These are phyloP conservation scores for Hypomontagnella submonticulosa DNA, from an alignment of 495 filamentous ascomycete species.

Conservation along the genomic window DNA sequence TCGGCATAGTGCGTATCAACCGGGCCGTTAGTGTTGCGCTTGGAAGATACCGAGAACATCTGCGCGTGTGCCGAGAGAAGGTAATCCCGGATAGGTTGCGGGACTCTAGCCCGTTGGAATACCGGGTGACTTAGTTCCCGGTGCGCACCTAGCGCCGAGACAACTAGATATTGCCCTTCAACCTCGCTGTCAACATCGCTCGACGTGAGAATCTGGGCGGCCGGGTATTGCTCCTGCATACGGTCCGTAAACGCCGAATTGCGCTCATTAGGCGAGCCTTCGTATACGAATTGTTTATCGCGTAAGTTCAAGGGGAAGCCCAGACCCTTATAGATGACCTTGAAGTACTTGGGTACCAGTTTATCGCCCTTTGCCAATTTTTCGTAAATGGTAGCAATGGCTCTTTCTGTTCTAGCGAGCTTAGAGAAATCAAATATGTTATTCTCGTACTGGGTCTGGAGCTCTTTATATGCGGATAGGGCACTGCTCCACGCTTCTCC, in stretches of 20 bases:
- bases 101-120: conserved; percentile 86
- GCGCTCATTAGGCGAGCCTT: conserved; percentile 80
- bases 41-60: conserved; percentile 77
- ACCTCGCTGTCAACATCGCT: conserved; percentile 74
- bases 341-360: conserved; percentile 86
- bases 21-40: conserved; percentile 70
- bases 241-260: conserved; percentile 87
- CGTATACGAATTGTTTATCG: conserved; percentile 94
- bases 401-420: conserved; percentile 85
- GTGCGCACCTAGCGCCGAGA: conserved; percentile 81
- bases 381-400: conserved; percentile 95
- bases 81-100: conserved; percentile 83
- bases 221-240: conserved; percentile 90
- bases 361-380: conserved; percentile 82
- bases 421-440: conserved; percentile 92
- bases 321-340: conserved; percentile 88
- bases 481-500: conserved; percentile 92
- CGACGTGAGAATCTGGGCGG: conserved; percentile 80
- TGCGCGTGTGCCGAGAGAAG: conserved; percentile 78
- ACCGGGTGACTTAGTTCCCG: conserved; percentile 87
- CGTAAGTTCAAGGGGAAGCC: conserved; percentile 84
- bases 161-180: conserved; percentile 93
- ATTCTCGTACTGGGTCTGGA: conserved; percentile 87
- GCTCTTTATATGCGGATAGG: conserved; percentile 89
- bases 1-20: conserved; percentile 80